These are phyloP conservation scores for Austroboletus novae-zelandiae DNA, from an alignment of 1,284 basidiomycete genomes.

Conservation along the genomic window DNA sequence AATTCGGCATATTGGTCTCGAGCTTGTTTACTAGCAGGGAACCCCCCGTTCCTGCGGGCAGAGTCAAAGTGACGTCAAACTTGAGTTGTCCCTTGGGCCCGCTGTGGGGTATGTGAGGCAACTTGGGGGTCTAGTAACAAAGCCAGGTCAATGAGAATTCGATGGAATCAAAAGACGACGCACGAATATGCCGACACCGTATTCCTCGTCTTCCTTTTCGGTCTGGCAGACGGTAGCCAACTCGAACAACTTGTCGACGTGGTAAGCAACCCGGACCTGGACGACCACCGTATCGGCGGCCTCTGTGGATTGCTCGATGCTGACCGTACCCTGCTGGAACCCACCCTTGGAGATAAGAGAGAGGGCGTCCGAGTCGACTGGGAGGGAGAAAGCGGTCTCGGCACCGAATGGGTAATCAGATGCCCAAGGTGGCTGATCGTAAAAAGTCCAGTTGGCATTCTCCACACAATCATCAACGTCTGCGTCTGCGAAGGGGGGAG, in stretches of 20 bases:
- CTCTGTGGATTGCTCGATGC: conserved; percentile 31
- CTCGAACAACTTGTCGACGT: conserved; percentile 24
- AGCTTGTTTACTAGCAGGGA: conserved; percentile 34
- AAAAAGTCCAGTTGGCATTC: conserved; percentile 25
- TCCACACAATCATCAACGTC: conserved; percentile 12
- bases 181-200: conserved; percentile 46
- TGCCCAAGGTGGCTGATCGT: conserved; percentile 28
- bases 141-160: not conserved
- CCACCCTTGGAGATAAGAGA: conserved; percentile 38
- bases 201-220: conserved; percentile 26
- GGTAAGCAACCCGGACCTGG: conserved; percentile 35
- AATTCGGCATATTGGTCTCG: conserved; percentile 34
- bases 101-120: conserved; percentile 1
- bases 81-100: conserved; percentile 9
- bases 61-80: conserved; percentile 34
- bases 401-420: conserved; percentile 22
- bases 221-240: conserved; percentile 37
- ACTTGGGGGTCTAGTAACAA: conserved; percentile 4
- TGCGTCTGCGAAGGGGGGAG: not conserved
- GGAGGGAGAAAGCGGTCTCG: conserved; percentile 36
- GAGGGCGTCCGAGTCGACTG: conserved; percentile 35
- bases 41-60: conserved; percentile 29
- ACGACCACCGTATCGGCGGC: conserved; percentile 31
- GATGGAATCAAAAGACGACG: conserved; percentile 13
- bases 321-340: conserved; percentile 30